Evolutionary conservation across 352 stramenopile species (phyloP), one percentile per base, ranked within the genome.

Genomic region (Aphanomyces invadans): DNA sequence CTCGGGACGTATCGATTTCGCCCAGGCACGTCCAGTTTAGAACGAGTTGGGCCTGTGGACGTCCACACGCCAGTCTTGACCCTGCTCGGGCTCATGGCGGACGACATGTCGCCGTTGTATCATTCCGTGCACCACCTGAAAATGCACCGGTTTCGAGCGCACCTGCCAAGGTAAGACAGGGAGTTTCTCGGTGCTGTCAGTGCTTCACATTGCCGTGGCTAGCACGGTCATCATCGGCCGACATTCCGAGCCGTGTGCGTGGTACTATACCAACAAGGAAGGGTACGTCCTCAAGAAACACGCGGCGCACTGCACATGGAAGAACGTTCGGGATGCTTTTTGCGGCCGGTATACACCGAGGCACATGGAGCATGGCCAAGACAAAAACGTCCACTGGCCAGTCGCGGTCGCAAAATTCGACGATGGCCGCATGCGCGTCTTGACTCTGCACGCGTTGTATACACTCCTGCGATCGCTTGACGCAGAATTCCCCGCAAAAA

Each of bases 251-350:
- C 45, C 38, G 11, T 10, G 12, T 31, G 60, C 60, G 17, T 67
- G 60, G 60, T 67, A 67, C 17, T 10, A 57, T 10, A 67, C 60
- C 12, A 38, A 49, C 29, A 67, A 67, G 26, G 60, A 67, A 19
- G 60, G 60, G 38, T 57, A 59, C 23, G 60, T 67, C 19, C 19
- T 67, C 21, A 44, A 51, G 32, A 67, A 67, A 25, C 60, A 67
- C 49, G 9, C 21, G 46, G 1, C 42, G 17, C 48, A 67, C 28
- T 67, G 60, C 49, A 67, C 39, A 17, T 67, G 60, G 60, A 67
- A 67, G 32, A 15, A 25, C 28, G 60, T 67, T 4, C 33, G 48
- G 0, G 38, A 67, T 11, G 33, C 60, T 10, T 57, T 67, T 23
- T 67, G 60, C 23, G 60, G 60, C 1, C 42, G 48, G 4, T 21